Evolutionary conservation across 2,329 filamentous ascomycete species (phyloP).

Genomic region (Xylariaceae sp.): DNA sequence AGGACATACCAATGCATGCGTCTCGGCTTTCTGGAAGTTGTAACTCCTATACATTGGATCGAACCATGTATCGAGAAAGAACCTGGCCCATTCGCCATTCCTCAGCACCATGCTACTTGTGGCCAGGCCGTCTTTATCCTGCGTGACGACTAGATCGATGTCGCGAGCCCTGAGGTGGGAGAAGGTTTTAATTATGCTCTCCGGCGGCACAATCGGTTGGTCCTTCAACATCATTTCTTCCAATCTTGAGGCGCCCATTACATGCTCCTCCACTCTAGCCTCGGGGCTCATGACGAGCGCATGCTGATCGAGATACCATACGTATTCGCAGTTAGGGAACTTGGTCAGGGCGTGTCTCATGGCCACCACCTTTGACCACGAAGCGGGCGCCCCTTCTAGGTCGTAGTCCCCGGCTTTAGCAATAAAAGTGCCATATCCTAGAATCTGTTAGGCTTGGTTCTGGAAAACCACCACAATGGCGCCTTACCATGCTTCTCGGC

Average conservation of each 20-base stretch:
- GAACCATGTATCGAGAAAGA: slow-evolving; percentile 92
- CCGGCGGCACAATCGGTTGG: slow-evolving; percentile 82
- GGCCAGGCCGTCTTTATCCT: slow-evolving; percentile 76
- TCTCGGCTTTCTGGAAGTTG: slow-evolving; percentile 93
- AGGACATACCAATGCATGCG: slow-evolving; percentile 73
- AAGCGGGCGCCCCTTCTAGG: slow-evolving; percentile 53
- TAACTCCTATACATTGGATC: slow-evolving; percentile 91
- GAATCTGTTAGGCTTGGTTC: background rate
- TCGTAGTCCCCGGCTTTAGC: slow-evolving; percentile 73
- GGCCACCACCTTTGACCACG: slow-evolving; percentile 78
- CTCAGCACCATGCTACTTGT: slow-evolving; percentile 74
- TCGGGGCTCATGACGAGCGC: slow-evolving; percentile 83
- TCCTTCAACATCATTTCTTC: slow-evolving; percentile 81
- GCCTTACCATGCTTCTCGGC: slow-evolving; percentile 74
- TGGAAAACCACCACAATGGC: background rate
- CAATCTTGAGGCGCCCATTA: slow-evolving; percentile 64
- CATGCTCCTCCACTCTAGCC: slow-evolving; percentile 62
- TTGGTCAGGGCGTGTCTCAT: slow-evolving; percentile 83
- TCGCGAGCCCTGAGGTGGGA: slow-evolving; percentile 70
- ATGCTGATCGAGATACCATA: slow-evolving; percentile 85
- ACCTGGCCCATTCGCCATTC: slow-evolving; percentile 86
- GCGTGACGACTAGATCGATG: slow-evolving; percentile 76
- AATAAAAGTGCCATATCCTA: slow-evolving; percentile 85
- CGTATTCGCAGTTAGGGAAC: slow-evolving; percentile 69
- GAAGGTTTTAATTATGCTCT: slow-evolving; percentile 96